phyloP scores from a whole-genome alignment of 2,329 filamentous ascomycete genomes.

The Cercospora sesami region DNA sequence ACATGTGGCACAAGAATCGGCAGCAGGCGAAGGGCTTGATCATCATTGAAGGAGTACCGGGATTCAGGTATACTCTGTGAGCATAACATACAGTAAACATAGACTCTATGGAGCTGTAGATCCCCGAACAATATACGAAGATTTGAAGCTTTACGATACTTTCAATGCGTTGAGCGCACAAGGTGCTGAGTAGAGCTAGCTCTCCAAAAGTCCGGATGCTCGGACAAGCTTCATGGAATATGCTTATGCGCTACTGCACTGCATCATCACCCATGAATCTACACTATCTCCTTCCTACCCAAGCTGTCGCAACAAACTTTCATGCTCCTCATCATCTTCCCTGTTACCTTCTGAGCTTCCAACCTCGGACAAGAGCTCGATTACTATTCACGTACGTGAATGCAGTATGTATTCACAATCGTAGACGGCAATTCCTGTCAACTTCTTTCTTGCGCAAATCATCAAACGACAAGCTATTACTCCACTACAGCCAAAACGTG shows the following conservation, averaged over 20 bases:
- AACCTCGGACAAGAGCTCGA: background rate
- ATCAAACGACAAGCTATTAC: too few species aligned
- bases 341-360: background rate
- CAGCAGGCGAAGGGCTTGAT: conserved; percentile 15
- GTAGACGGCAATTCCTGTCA: too few species aligned
- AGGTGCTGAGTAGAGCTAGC: background rate
- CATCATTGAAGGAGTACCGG: conserved; percentile 16
- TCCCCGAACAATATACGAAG: background rate
- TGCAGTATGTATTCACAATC: background rate
- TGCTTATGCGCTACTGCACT: background rate
- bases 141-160: background rate
- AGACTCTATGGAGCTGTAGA: background rate
- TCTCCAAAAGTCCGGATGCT: background rate
- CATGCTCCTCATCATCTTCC: background rate
- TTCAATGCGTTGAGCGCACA: background rate
- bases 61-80: conserved; percentile 14
- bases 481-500: too few species aligned
- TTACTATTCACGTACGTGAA: background rate
- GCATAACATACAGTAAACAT: background rate
- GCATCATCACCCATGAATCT: background rate
- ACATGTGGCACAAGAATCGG: conserved; percentile 14
- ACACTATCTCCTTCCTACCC: background rate
- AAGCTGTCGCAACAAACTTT: background rate
- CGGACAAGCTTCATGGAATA: background rate
- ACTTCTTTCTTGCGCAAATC: too few species aligned